These are phyloP conservation scores for Gaertneriomyces sp. DNA, from an alignment of 192 early-diverging fungal species.

Conservation along the genomic window DNA sequence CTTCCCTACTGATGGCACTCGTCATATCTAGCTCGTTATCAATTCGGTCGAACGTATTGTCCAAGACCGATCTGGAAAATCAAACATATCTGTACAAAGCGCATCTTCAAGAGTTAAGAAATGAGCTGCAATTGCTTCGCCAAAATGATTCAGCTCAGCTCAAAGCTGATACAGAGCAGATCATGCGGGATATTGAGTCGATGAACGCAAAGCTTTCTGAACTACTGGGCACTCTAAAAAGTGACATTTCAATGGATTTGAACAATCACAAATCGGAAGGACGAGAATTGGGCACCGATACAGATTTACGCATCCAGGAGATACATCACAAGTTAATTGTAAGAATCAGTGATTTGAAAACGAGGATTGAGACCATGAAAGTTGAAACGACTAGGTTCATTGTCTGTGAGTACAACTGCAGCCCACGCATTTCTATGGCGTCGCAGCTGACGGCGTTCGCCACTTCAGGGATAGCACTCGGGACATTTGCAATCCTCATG, in stretches of 20 bases:
- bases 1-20: not conserved
- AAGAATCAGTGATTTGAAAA: constrained; percentile 76
- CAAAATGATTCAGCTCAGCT: constrained; percentile 54
- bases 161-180: constrained; percentile 67
- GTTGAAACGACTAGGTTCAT: constrained; percentile 67
- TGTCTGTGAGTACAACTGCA: constrained; percentile 22
- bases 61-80: constrained; percentile 78
- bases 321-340: constrained; percentile 83
- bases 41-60: constrained; percentile 55
- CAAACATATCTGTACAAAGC: constrained; percentile 74
- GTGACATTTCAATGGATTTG: constrained; percentile 85
- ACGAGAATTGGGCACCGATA: constrained; percentile 69
- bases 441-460: not conserved
- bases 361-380: constrained; percentile 83
- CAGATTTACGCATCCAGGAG: constrained; percentile 59
- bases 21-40: constrained; percentile 35
- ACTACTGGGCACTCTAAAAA: constrained; percentile 69
- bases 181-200: constrained; percentile 75
- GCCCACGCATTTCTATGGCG: not conserved
- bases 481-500: constrained; percentile 28
- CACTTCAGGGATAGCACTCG: constrained; percentile 25
- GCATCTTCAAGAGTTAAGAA: constrained; percentile 65
- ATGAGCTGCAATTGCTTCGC: constrained; percentile 37
- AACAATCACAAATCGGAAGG: constrained; percentile 85
- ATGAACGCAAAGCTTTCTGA: constrained; percentile 74